Percentiles rank a stretch among this genome's conserved stretches.
Evolutionary conservation across 1,284 basidiomycete species (phyloP).

Genomic region (Tylopilus sp.): DNA sequence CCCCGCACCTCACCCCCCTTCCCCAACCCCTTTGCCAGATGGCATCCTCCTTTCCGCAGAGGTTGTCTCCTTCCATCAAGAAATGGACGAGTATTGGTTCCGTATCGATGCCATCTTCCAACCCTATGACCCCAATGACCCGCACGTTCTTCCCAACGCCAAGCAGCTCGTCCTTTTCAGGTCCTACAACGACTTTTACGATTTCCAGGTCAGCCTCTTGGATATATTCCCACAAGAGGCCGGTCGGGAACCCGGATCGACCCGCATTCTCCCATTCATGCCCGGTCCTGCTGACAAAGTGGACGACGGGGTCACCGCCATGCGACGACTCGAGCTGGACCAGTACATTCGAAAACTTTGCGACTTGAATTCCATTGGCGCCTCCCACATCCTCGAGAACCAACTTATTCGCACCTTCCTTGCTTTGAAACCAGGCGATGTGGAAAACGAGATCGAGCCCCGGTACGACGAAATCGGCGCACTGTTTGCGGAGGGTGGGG

Average conservation of each 20-base stretch:
- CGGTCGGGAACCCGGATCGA: slow-evolving; percentile 61
- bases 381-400: slow-evolving; percentile 80
- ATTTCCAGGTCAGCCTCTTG: slow-evolving; percentile 90
- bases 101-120: slow-evolving; percentile 87
- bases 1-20: slow-evolving; percentile 27
- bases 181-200: slow-evolving; percentile 97
- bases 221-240: slow-evolving; percentile 87
- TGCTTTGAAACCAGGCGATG: slow-evolving; percentile 84
- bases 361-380: slow-evolving; percentile 57
- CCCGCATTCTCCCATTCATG: slow-evolving; percentile 91
- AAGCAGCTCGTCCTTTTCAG: slow-evolving; percentile 90
- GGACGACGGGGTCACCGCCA: slow-evolving; percentile 82
- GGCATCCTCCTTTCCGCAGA: slow-evolving; percentile 87
- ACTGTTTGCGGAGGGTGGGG: slow-evolving; percentile 41
- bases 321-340: slow-evolving; percentile 81
- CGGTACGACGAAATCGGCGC: slow-evolving; percentile 54
- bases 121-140: slow-evolving; percentile 62
- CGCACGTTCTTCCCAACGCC: slow-evolving; percentile 55
- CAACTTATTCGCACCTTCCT: slow-evolving; percentile 83
- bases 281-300: slow-evolving; percentile 87
- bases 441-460: slow-evolving; percentile 63
- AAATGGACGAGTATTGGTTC: slow-evolving; percentile 98
- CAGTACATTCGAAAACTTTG: slow-evolving; percentile 85
- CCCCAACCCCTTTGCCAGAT: slow-evolving; percentile 57
- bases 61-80: slow-evolving; percentile 94